Percentiles rank a stretch among this genome's conserved stretches.
Evolutionary conservation across 371 early-diverging fungal genomes (phyloP).

Genomic region (Chytridium lagenaria): DNA sequence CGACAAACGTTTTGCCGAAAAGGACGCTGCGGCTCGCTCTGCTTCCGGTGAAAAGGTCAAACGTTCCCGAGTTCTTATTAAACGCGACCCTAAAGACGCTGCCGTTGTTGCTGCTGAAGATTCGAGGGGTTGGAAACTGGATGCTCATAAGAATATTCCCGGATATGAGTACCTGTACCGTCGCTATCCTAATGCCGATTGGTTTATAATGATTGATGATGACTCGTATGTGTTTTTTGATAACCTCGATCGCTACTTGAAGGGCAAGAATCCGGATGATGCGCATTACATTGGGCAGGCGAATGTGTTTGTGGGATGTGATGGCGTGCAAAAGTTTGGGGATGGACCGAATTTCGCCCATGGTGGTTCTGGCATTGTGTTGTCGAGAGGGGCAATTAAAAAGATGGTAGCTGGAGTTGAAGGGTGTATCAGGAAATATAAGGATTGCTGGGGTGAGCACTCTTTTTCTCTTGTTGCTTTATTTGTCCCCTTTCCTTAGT

Average conservation of each 20-base stretch:
- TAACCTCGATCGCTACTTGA: slow-evolving; percentile 40
- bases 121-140: slow-evolving; percentile 52
- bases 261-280: slow-evolving; percentile 34
- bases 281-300: slow-evolving; percentile 38
- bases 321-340: slow-evolving; percentile 50
- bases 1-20: slow-evolving; percentile 10
- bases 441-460: slow-evolving; percentile 51
- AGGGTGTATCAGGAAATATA: slow-evolving; percentile 53
- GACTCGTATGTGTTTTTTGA: slow-evolving; percentile 57
- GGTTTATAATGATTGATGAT: slow-evolving; percentile 64
- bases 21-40: neutral
- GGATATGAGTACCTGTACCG: slow-evolving; percentile 45
- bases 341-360: slow-evolving; percentile 57
- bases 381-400: slow-evolving; percentile 51
- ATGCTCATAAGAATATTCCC: slow-evolving; percentile 61
- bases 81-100: neutral
- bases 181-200: slow-evolving; percentile 55
- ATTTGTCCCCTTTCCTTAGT: neutral
- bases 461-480: neutral
- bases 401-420: slow-evolving; percentile 40
- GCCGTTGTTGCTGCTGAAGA: slow-evolving; percentile 22
- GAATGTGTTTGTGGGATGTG: slow-evolving; percentile 53
- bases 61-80: neutral
- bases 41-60: neutral
- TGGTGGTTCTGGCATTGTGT: slow-evolving; percentile 60